These are phyloP conservation scores for Hypsizygus ulmarius DNA, from an alignment of 1,284 basidiomycete species.

Conservation along the genomic window DNA sequence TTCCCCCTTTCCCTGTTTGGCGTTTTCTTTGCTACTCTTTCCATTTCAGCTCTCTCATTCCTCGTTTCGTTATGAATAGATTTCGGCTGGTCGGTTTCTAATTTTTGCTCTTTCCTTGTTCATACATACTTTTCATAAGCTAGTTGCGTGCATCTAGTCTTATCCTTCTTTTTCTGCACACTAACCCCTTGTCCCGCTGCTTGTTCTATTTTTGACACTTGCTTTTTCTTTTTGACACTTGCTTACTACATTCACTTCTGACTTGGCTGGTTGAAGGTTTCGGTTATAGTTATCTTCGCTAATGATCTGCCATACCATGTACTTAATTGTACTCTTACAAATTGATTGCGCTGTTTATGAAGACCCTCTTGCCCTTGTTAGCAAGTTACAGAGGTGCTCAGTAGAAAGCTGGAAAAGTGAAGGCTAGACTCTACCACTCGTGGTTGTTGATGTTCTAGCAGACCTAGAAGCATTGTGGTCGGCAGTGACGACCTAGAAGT, in stretches of 20 bases:
- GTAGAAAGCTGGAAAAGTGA: neutral
- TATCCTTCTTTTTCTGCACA: too few relatives aligned
- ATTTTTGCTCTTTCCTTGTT: neutral
- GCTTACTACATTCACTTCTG: constrained; percentile 4
- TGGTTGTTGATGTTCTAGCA: neutral
- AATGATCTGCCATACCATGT: too few relatives aligned
- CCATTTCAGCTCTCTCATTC: neutral
- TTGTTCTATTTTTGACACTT: neutral
- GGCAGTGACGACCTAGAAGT: too few relatives aligned
- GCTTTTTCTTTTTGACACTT: constrained; percentile 7
- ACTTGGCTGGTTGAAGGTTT: constrained; percentile 7
- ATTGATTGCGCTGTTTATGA: neutral
- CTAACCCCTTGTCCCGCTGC: neutral
- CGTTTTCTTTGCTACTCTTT: constrained; percentile 1
- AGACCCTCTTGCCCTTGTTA: too few relatives aligned
- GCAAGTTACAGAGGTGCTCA: too few relatives aligned
- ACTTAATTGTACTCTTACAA: neutral
- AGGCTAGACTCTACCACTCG: neutral
- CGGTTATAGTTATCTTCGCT: constrained; percentile 7
- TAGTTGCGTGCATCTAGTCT: too few relatives aligned
- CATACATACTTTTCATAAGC: too few relatives aligned
- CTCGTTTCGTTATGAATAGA: constrained; percentile 9
- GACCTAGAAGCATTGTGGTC: too few relatives aligned
- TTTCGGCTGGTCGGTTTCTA: constrained; percentile 16
- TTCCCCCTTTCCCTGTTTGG: constrained; percentile 6